Evolutionary conservation across 73 alveolate genomes (phyloP).

Genomic region (Tetrahymena borealis): DNA sequence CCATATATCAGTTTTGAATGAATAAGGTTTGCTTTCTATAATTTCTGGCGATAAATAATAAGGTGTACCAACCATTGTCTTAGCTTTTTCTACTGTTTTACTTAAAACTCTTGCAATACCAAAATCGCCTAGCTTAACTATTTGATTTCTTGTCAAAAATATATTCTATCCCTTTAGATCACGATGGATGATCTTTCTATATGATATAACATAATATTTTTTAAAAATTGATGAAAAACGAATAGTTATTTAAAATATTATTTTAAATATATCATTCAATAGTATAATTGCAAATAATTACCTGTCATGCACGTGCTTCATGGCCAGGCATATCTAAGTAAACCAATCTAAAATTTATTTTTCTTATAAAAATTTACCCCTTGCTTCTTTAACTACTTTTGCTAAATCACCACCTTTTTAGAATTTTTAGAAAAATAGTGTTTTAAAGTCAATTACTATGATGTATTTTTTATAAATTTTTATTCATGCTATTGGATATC

Average conservation of each 20-base stretch:
- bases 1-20: slow-evolving; percentile 74
- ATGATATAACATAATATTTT: background rate
- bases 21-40: slow-evolving; percentile 81
- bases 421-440: slow-evolving; percentile 35
- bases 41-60: slow-evolving; percentile 93
- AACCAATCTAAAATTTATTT: slow-evolving; percentile 76
- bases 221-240: no score
- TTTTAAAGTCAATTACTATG: background rate
- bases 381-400: slow-evolving; percentile 41
- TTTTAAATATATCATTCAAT: background rate
- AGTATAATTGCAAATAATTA: background rate
- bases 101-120: slow-evolving; percentile 92
- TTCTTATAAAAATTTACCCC: slow-evolving; percentile 58
- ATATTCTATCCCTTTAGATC: slow-evolving; percentile 91
- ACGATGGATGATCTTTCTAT: slow-evolving; percentile 86
- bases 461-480: background rate
- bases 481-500: background rate
- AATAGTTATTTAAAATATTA: no score
- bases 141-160: slow-evolving; percentile 80
- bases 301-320: slow-evolving; percentile 84
- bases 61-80: slow-evolving; percentile 97
- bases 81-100: slow-evolving; percentile 82
- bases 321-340: slow-evolving; percentile 66
- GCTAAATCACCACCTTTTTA: slow-evolving; percentile 72
- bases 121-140: slow-evolving; percentile 94